Base-by-base conservation (phyloP, 208 protist species). In the Angomonas ambiguus region DNA sequence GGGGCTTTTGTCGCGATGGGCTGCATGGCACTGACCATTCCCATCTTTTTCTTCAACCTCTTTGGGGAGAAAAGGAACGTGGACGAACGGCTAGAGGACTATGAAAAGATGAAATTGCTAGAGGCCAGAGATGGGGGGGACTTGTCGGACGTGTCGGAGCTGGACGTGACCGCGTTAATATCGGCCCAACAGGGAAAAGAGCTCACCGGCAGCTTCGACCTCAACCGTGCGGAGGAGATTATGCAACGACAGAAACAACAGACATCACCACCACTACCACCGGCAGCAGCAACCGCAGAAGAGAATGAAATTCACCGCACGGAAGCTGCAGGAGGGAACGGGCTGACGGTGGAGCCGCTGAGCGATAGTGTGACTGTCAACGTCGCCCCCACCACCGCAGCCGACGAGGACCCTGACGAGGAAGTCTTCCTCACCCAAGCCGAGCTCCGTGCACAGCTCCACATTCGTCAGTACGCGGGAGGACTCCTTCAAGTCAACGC, bases 31-130 rank as follows among this genome's bases (percentile, higher is more conserved):
- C 75, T 79, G 51, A 57, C 81, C 22, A 56, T 71, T 35, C 51
- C 71, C 51, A 71, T 84, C 74, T 84, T 83, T 71, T 30, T 78
- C 18, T 71, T 84, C 41, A 88, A 88, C 66, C 59, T 66, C 71
- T 73, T 74, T 22, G 78, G 60, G 16, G 82, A 88, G 63, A 56
- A 69, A 25, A 70, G 24, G 28, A 84, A 88, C 61, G 57, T 63
- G 4, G 68, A 63, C 24, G 72, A 84, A 16, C 75, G 78, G 24
- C 42, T 18, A 4, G 51, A 76, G 33, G 77, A 84, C 61, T 51
- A 31, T 24, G 25, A 32, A 28, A 41, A 22, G 51, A 58, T 28
- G 33, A 22, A 18, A 34, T 20, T 20, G 10, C 56, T 55, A 5
- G 55, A 62, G 56, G 53, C 51, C 20, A 28, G 38, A 35, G 56